These are phyloP conservation scores for Corymbia citriodora DNA, from an alignment of 441 rosid genomes.

Conservation along the genomic window DNA sequence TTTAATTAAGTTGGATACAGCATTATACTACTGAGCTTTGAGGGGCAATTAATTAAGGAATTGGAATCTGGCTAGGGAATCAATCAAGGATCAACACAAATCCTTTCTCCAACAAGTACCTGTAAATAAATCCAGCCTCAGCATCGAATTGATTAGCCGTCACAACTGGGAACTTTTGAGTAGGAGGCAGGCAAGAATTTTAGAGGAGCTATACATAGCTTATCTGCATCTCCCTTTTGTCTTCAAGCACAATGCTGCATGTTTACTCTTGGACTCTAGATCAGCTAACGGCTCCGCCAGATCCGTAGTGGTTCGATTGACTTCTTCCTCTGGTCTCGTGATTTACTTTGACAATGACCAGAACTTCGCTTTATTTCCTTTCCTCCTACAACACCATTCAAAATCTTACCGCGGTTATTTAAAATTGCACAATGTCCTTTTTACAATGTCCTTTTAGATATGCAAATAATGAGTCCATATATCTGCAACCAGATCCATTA, in stretches of 20 bases:
- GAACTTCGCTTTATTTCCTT: neutral
- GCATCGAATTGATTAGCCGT: neutral
- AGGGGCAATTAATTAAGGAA: too few species aligned
- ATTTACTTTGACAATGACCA: neutral
- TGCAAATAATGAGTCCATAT: neutral
- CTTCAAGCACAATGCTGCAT: neutral
- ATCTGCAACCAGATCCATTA: rapidly evolving
- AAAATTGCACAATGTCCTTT: neutral
- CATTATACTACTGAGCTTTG: neutral
- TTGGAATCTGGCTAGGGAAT: too few species aligned
- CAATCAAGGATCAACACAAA: too few species aligned
- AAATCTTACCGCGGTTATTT: neutral
- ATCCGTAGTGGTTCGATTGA: rapidly evolving
- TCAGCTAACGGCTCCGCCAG: neutral
- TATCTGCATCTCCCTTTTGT: neutral
- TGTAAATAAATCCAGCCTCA: neutral
- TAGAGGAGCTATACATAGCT: neutral
- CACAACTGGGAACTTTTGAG: neutral
- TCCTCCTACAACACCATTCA: neutral
- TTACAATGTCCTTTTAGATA: neutral
- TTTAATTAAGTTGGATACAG: neutral
- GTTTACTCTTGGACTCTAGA: neutral
- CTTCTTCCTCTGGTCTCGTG: neutral
- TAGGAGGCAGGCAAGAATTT: neutral
- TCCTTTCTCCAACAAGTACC: neutral